Evolutionary conservation across 106 monocot species (phyloP).

Genomic region (Allium fistulosum): DNA sequence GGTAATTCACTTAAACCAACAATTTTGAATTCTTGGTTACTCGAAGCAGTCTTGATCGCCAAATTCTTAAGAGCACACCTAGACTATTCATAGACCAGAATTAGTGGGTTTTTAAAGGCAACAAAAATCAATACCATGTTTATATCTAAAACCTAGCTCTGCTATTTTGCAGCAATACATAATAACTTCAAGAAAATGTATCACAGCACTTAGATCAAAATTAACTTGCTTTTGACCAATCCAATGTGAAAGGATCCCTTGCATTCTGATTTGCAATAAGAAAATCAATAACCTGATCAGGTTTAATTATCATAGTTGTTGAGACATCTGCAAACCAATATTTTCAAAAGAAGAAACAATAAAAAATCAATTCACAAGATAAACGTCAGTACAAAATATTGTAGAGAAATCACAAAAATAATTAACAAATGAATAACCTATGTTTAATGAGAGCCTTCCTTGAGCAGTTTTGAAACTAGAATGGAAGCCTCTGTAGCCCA

Average conservation of each 20-base stretch:
- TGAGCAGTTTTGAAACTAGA: constrained; percentile 64
- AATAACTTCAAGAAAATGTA: neutral
- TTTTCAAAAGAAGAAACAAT: neutral
- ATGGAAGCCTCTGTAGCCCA: constrained; percentile 82
- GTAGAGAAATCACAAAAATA: too few relatives aligned
- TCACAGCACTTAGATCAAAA: neutral
- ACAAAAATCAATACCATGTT: neutral
- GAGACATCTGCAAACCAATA: constrained; percentile 57
- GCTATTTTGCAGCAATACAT: neutral
- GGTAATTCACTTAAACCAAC: constrained; percentile 77
- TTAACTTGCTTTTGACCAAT: constrained; percentile 70
- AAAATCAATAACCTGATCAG: constrained; percentile 81
- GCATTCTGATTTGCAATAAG: constrained; percentile 76
- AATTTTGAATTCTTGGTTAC: constrained; percentile 65
- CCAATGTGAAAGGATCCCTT: constrained; percentile 42
- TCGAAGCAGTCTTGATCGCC: constrained; percentile 36
- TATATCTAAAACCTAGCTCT: neutral
- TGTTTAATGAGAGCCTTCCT: too few relatives aligned
- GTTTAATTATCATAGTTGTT: constrained; percentile 89
- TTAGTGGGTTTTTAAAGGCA: neutral
- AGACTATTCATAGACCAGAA: constrained; percentile 29
- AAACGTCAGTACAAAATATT: too few relatives aligned
- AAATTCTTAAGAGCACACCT: constrained; percentile 78
- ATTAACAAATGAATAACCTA: too few relatives aligned
- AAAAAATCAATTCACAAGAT: too few relatives aligned